Evolutionary conservation across 1,139 yeast species (phyloP), one percentile per base, ranked within the genome.

Genomic region (Debaryomyces sp.): DNA sequence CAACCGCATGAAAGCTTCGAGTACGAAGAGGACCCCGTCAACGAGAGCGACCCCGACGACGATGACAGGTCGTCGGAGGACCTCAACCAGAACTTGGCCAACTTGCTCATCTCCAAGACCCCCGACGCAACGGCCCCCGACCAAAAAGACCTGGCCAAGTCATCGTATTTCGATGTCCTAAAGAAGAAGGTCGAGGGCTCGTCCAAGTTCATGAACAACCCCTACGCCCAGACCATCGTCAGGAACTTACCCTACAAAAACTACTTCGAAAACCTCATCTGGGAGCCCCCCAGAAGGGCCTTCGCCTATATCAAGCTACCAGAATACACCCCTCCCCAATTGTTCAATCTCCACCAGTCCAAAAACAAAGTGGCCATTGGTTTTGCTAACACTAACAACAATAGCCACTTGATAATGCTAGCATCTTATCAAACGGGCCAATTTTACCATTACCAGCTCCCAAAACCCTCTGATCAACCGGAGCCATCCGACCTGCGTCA

Each of bases 211-310:
- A 63, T 70, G 39, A 69, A 71, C 48, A 72, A 70, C 41, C 66
- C 54, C 38, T 75, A 74, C 53, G 72, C 80, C 23, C 68, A 69
- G 55, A 65, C 71, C 43, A 54, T 76, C 33, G 67, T 75, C 39
- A 71, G 70, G 46, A 72, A 68, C 30, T 59, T 76, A 10, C 81
- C 81, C 2, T 75, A 75, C 53, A 70, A 68, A 49, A 69, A 73
- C 47, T 75, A 75, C 54, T 56, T 75, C 47, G 76, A 73, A 42
- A 75, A 74, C 53, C 61, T 75, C 46, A 70, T 75, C 12, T 68
- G 78, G 73, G 77, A 72, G 48, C 78, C 79, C 1, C 80, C 81
- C 2, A 59, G 70, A 44, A 55, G 81, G 34, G 73, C 78, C 5
- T 76, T 75, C 62, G 77, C 78, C 17, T 74, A 64, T 48, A 69